A percentile compares a stretch with the other conserved stretches of the same genome.
Evolutionary conservation across 371 early-diverging fungal species (phyloP).

Genomic region (Mucor velutinosus): DNA sequence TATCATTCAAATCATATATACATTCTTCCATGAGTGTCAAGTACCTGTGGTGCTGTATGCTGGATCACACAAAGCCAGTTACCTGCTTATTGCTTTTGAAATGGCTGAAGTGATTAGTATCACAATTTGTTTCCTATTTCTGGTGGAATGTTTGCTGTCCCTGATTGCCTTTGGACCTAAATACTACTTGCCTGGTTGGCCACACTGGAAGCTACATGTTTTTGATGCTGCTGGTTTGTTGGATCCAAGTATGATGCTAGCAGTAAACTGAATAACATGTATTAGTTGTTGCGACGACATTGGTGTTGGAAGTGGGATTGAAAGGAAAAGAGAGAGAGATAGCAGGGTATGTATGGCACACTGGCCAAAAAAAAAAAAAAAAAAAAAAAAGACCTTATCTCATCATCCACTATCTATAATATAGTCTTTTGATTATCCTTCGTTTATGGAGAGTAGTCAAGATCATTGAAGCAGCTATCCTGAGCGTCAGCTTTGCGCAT

Average conservation of each 20-base stretch:
- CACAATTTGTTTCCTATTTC: slow-evolving; percentile 39
- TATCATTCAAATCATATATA: slow-evolving; percentile 32
- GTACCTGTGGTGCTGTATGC: neutral
- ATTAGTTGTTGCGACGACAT: slow-evolving; percentile 43
- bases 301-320: slow-evolving; percentile 44
- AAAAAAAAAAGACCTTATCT: neutral
- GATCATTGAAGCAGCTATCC: slow-evolving; percentile 45
- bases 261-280: neutral
- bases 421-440: slow-evolving; percentile 44
- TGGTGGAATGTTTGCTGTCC: slow-evolving; percentile 37
- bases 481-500: slow-evolving; percentile 36
- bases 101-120: slow-evolving; percentile 35
- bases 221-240: slow-evolving; percentile 44
- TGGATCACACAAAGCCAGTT: slow-evolving; percentile 1
- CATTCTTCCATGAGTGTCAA: slow-evolving; percentile 37
- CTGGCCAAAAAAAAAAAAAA: neutral
- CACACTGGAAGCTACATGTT: slow-evolving; percentile 50
- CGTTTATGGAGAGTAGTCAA: slow-evolving; percentile 56
- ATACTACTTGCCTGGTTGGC: slow-evolving; percentile 44
- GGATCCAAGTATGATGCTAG: neutral
- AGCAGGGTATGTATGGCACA: slow-evolving; percentile 34
- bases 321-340: slow-evolving; percentile 55
- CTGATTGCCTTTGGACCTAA: slow-evolving; percentile 47
- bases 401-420: neutral
- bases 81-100: slow-evolving; percentile 30